Evolutionary conservation across 83 land plant species (phyloP).

Genomic region (Isoetes engelmannii): DNA sequence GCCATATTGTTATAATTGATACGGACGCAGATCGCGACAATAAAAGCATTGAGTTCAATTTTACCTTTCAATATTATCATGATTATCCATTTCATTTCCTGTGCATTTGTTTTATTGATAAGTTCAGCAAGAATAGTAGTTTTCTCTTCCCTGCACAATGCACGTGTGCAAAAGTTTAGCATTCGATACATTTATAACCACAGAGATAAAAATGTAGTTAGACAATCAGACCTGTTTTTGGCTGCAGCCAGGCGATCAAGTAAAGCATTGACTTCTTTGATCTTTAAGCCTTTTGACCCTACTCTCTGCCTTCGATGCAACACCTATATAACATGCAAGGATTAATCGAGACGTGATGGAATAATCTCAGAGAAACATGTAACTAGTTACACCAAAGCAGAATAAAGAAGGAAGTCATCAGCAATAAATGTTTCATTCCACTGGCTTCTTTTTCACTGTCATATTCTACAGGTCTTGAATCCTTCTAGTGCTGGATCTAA

Average conservation of each 20-base stretch:
- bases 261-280: constrained; percentile 70
- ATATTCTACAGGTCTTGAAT: no score
- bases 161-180: not conserved
- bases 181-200: constrained; percentile 6
- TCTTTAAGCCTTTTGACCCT: constrained; percentile 60
- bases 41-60: not conserved
- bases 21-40: not conserved
- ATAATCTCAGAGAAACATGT: not conserved
- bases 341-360: constrained; percentile 7
- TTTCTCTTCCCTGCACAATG: constrained; percentile 56
- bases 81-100: constrained; percentile 96
- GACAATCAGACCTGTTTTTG: constrained; percentile 40
- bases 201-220: not conserved
- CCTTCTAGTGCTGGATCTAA: no score
- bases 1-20: not conserved
- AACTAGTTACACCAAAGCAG: not conserved
- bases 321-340: constrained; percentile 21
- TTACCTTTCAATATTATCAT: constrained; percentile 90
- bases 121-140: constrained; percentile 60
- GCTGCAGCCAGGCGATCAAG: constrained; percentile 68
- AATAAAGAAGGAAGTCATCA: no score
- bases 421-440: no score
- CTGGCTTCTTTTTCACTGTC: no score
- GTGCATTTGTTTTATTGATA: constrained; percentile 85
- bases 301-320: constrained; percentile 58